Percentiles rank a stretch among this genome's conserved stretches.
These are phyloP conservation scores for Trametes hirsuta DNA, from an alignment of 1,284 basidiomycete species.

Conservation along the genomic window DNA sequence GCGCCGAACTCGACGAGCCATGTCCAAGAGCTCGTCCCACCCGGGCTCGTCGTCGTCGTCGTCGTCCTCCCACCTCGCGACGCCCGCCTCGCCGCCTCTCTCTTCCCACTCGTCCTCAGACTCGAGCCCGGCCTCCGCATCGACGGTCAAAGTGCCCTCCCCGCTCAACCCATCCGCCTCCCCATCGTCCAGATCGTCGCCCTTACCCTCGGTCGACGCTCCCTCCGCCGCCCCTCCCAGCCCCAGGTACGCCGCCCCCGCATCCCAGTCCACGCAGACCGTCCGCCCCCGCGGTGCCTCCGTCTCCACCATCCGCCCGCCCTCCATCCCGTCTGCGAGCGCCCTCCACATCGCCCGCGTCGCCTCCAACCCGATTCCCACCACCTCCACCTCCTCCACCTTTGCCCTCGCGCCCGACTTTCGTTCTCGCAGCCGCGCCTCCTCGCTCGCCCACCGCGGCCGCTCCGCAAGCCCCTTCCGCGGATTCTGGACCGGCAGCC, in stretches of 20 bases:
- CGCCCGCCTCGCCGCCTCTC: neutral
- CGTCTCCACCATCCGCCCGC: slow-evolving; percentile 27
- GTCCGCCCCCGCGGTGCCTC: slow-evolving; percentile 22
- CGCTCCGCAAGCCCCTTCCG: slow-evolving; percentile 29
- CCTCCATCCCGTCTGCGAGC: slow-evolving; percentile 4
- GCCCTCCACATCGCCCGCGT: slow-evolving; percentile 28
- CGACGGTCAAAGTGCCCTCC: slow-evolving; percentile 10
- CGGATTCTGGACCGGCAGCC: slow-evolving; percentile 27
- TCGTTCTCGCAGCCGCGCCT: slow-evolving; percentile 17
- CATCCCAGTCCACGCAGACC: slow-evolving; percentile 12
- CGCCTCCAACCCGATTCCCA: slow-evolving; percentile 30
- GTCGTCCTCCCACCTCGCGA: neutral
- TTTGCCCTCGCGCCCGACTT: slow-evolving; percentile 16
- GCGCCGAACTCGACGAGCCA: neutral
- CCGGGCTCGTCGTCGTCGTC: neutral
- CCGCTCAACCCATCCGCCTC: slow-evolving; percentile 20
- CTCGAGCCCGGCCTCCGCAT: neutral
- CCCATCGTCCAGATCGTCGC: neutral
- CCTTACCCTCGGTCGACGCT: neutral
- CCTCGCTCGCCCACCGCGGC: slow-evolving; percentile 17
- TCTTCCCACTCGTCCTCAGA: slow-evolving; percentile 13
- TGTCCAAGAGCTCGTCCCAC: neutral
- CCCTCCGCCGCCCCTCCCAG: neutral
- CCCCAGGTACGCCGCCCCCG: slow-evolving; percentile 3
- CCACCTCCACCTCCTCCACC: slow-evolving; percentile 13